phyloP scores from a whole-genome alignment of 805 yeast species.

The Lipomyces yamanashiensis region DNA sequence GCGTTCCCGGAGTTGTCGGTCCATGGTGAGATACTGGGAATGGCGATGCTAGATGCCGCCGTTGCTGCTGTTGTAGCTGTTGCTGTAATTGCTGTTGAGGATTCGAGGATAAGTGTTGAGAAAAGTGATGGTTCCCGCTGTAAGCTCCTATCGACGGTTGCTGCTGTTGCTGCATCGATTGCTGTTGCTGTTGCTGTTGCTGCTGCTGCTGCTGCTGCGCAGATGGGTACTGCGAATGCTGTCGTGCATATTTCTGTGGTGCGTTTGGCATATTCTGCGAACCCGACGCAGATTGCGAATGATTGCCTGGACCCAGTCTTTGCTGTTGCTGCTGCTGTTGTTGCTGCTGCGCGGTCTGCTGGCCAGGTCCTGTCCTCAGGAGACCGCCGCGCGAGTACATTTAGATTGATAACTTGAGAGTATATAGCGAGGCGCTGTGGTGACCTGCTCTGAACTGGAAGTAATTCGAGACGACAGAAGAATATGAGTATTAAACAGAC shows the following conservation, averaged over 20 bases:
- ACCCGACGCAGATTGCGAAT: neutral
- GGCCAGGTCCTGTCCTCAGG: constrained; percentile 20
- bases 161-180: constrained; percentile 13
- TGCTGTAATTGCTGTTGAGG: constrained; percentile 21
- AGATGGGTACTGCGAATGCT: neutral
- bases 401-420: neutral
- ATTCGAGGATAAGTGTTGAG: constrained; percentile 1
- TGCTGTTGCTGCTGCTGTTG: constrained; percentile 24
- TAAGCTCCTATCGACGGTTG: constrained; percentile 1
- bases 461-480: no score
- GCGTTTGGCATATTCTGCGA: constrained; percentile 9
- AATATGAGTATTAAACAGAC: no score
- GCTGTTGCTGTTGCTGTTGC: constrained; percentile 6
- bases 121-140: constrained; percentile 8
- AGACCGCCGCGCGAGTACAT: constrained; percentile 25
- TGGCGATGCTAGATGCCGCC: constrained; percentile 33
- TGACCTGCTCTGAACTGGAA: no score
- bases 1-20: constrained; percentile 30
- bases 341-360: no score
- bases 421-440: no score
- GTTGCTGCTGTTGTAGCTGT: constrained; percentile 20
- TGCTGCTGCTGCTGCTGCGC: constrained; percentile 1
- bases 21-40: constrained; percentile 27
- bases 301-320: neutral
- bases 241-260: constrained; percentile 21